Conservation (phyloP, 805 yeast genomes). For the Saturnispora besseyi region DNA sequence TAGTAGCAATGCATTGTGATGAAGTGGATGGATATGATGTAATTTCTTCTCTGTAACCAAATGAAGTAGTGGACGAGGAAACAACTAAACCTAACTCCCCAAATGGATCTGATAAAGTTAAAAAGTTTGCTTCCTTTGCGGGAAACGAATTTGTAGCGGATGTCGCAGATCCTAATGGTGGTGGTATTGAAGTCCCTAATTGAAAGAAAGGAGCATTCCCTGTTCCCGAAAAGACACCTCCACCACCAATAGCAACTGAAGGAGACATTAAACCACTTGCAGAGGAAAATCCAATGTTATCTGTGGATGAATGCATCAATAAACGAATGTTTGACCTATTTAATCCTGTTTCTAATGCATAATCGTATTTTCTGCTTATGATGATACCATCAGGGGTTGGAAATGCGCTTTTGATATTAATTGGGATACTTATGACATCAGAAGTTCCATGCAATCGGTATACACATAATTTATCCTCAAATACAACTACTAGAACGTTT, state of each 20-base stretch:
- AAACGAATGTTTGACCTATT: conserved; percentile 5
- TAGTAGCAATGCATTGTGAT: conserved; percentile 41
- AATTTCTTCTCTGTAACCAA: conserved; percentile 49
- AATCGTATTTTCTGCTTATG: conserved; percentile 21
- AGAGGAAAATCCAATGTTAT: background rate
- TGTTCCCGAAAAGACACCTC: conserved; percentile 1
- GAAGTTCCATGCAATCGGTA: conserved; percentile 54
- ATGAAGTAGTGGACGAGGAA: conserved; percentile 59
- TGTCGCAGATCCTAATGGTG: conserved; percentile 11
- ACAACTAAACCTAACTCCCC: conserved; percentile 64
- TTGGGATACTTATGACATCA: conserved; percentile 60
- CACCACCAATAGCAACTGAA: background rate
- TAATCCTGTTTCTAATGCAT: conserved; percentile 1
- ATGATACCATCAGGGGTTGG: conserved; percentile 63
- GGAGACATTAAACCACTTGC: conserved; percentile 4
- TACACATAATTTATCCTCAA: conserved; percentile 51
- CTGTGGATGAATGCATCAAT: background rate
- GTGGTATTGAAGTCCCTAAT: background rate
- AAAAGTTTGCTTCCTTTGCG: conserved; percentile 31
- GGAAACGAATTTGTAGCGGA: conserved; percentile 3
- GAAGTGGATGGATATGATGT: conserved; percentile 42
- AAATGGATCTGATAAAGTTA: conserved; percentile 67
- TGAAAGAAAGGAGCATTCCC: background rate
- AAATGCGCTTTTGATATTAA: conserved; percentile 49
- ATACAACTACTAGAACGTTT: conserved; percentile 43